A percentile compares a stretch with the other conserved stretches of the same genome.
Evolutionary conservation across 164 flowering plant species (phyloP).

Genomic region (Umbilicus rupestris): DNA sequence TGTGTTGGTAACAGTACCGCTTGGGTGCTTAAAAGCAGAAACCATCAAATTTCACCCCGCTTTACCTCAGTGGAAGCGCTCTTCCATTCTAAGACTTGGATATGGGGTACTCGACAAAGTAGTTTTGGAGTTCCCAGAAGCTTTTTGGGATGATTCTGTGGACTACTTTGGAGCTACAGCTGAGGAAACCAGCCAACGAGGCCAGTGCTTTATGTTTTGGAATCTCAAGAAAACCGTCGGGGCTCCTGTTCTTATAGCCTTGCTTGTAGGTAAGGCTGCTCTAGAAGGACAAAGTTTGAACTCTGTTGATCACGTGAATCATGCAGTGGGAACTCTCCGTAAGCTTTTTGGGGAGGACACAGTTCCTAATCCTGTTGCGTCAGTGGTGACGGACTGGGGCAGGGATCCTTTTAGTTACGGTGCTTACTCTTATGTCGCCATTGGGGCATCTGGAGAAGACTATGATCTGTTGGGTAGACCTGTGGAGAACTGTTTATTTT

Average conservation of each 20-base stretch:
- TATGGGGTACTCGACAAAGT: constrained; percentile 97
- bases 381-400: constrained; percentile 98
- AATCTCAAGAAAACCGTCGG: constrained; percentile 90
- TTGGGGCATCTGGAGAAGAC: constrained; percentile 98
- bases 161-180: constrained; percentile 99
- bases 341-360: constrained; percentile 74
- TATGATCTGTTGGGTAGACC: constrained; percentile 89
- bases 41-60: constrained; percentile 75
- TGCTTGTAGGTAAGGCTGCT: constrained; percentile 96
- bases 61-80: constrained; percentile 78
- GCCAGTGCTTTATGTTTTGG: constrained; percentile 99
- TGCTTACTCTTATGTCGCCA: constrained; percentile 96
- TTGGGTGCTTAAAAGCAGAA: constrained; percentile 90
- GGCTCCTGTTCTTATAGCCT: constrained; percentile 93
- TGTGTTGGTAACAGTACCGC: constrained; percentile 84
- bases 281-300: constrained; percentile 56
- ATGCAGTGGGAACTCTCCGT: constrained; percentile 77
- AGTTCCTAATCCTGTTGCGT: constrained; percentile 89
- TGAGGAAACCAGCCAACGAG: constrained; percentile 67
- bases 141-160: constrained; percentile 94
- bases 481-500: constrained; percentile 84
- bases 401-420: constrained; percentile 92
- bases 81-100: constrained; percentile 78
- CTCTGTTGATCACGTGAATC: constrained; percentile 63
- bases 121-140: constrained; percentile 74